Percentiles rank a stretch among this genome's conserved stretches.
These are phyloP conservation scores for Chloranthus sessilifolius DNA, from an alignment of 164 flowering plant species.

Conservation along the genomic window DNA sequence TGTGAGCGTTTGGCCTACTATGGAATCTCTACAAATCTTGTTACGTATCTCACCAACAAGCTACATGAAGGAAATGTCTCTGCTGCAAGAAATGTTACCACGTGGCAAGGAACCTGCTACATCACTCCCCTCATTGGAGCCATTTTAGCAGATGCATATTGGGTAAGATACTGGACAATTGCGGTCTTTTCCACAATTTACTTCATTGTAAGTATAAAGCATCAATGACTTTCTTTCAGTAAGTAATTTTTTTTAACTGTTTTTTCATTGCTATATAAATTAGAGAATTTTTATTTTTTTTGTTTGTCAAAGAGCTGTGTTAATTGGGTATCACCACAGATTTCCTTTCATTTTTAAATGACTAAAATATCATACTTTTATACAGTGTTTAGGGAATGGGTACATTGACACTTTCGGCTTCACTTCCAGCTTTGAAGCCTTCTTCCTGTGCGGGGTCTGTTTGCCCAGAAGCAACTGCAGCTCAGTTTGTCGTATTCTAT, in stretches of 20 bases:
- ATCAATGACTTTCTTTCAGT: not conserved
- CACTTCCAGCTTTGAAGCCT: constrained; percentile 66
- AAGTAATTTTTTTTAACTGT: no score
- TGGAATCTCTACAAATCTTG: constrained; percentile 85
- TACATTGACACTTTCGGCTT: constrained; percentile 72
- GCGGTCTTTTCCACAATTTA: constrained; percentile 74
- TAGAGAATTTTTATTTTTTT: no score
- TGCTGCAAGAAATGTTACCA: constrained; percentile 84
- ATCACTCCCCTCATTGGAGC: constrained; percentile 88
- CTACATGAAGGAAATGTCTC: constrained; percentile 73
- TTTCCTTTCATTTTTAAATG: not conserved
- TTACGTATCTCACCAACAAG: constrained; percentile 64
- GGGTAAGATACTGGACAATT: constrained; percentile 95
- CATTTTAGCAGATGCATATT: constrained; percentile 80
- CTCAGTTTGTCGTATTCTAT: constrained; percentile 68
- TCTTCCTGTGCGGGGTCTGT: constrained; percentile 46
- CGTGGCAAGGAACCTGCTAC: constrained; percentile 89
- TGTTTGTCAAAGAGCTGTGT: no score
- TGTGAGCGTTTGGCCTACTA: constrained; percentile 90
- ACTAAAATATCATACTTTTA: not conserved
- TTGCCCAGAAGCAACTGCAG: constrained; percentile 64
- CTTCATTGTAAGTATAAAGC: constrained; percentile 46
- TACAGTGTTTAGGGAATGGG: constrained; percentile 67
- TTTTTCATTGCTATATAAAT: no score
- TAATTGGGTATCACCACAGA: no score